Evolutionary conservation across 306 rosid genomes (phyloP).

Genomic region (Vigna mungo): DNA sequence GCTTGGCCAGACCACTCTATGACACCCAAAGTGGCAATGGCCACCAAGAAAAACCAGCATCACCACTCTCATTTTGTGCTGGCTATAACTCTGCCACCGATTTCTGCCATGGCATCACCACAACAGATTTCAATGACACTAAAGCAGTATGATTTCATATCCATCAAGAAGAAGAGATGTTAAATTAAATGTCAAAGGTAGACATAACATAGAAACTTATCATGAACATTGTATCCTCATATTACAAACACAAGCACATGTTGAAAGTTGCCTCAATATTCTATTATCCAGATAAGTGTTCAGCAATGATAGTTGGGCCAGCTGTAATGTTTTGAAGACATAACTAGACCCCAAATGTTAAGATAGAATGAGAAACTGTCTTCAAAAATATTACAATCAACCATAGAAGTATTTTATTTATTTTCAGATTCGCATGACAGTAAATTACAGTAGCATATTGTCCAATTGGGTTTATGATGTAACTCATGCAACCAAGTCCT

Average conservation of each 20-base stretch:
- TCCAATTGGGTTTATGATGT: background rate
- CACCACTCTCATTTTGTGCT: too few species aligned
- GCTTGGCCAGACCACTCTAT: too few species aligned
- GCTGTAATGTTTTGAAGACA: slow-evolving; percentile 14
- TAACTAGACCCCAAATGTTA: background rate
- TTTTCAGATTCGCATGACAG: background rate
- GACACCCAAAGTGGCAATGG: too few species aligned
- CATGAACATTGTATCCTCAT: background rate
- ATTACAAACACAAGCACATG: slow-evolving; percentile 1
- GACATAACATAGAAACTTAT: slow-evolving; percentile 1
- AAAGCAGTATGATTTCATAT: background rate
- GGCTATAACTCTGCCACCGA: too few species aligned
- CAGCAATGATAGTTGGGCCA: background rate
- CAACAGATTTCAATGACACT: too few species aligned
- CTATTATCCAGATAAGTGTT: background rate
- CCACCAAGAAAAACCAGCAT: too few species aligned
- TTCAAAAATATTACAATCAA: background rate
- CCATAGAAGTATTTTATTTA: background rate
- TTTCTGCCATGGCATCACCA: too few species aligned
- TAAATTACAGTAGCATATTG: background rate
- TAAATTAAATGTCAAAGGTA: slow-evolving; percentile 13
- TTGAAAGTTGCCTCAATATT: slow-evolving; percentile 17
- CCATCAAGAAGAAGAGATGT: slow-evolving; percentile 15
- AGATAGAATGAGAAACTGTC: background rate
- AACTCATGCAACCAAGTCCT: background rate